Evolutionary conservation across 352 stramenopile species (phyloP).

Genomic region (Phytopythium delawarense): DNA sequence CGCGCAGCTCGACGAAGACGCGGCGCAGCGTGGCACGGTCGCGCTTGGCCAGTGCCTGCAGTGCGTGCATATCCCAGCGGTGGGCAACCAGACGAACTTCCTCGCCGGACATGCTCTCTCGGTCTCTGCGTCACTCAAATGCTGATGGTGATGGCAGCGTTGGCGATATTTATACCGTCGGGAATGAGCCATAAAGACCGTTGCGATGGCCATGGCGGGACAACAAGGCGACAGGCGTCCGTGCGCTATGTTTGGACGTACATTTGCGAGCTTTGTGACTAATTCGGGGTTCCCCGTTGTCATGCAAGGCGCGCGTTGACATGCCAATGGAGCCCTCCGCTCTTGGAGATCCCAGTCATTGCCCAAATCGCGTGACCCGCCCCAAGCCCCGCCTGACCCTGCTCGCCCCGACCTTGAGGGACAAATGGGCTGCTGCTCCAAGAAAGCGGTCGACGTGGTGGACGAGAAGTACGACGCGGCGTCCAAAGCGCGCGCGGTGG

Average conservation of each 20-base stretch:
- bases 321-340: not conserved
- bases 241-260: not conserved
- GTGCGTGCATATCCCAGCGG: conserved; percentile 56
- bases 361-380: not conserved
- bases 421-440: conserved; percentile 69
- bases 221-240: not conserved
- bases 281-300: not conserved
- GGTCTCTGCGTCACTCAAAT: not conserved
- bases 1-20: conserved; percentile 32
- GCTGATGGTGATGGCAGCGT: not conserved
- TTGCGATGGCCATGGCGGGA: not conserved
- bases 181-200: not conserved
- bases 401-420: not conserved
- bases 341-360: not conserved
- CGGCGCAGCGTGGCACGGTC: conserved; percentile 29
- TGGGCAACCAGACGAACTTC: conserved; percentile 29
- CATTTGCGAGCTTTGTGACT: not conserved
- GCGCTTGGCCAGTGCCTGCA: conserved; percentile 34
- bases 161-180: not conserved
- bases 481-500: conserved; percentile 36
- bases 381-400: not conserved
- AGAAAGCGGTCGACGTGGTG: conserved; percentile 36
- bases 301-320: not conserved
- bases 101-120: not conserved
- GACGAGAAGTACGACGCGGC: conserved; percentile 16